Evolutionary conservation across 176 grass and related monocot genomes (phyloP).

Genomic region (Triticum turgidum): DNA sequence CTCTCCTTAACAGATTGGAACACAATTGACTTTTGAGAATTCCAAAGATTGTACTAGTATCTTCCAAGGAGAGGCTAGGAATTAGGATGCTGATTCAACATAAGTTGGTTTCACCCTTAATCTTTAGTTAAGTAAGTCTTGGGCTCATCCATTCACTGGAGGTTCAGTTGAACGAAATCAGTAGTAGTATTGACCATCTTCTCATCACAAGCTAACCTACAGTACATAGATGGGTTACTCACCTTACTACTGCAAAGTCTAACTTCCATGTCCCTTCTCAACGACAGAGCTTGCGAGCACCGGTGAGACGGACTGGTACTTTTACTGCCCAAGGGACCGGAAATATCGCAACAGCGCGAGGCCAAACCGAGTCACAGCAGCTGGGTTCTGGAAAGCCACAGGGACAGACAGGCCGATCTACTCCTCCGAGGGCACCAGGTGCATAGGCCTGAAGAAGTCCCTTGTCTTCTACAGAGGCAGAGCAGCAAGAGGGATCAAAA

Average conservation of each 20-base stretch:
- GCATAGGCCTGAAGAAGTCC: slow-evolving; percentile 98
- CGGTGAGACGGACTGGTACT: slow-evolving; percentile 98
- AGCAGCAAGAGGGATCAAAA: slow-evolving; percentile 88
- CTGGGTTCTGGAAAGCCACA: slow-evolving; percentile 98
- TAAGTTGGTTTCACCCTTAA: neutral
- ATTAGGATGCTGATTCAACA: neutral
- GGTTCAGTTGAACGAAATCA: neutral
- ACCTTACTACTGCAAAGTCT: slow-evolving; percentile 1
- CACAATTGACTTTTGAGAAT: slow-evolving; percentile 12
- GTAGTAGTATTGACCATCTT: neutral
- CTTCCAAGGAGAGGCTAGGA: neutral
- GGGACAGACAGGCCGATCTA: slow-evolving; percentile 97
- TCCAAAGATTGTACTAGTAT: neutral
- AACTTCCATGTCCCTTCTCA: slow-evolving; percentile 21
- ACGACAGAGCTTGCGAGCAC: slow-evolving; percentile 77
- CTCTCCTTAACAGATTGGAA: neutral
- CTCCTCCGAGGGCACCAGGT: slow-evolving; percentile 74
- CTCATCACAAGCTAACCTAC: neutral
- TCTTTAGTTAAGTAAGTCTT: neutral
- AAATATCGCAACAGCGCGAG: slow-evolving; percentile 90
- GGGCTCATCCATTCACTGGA: neutral
- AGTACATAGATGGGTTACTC: neutral
- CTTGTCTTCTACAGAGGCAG: slow-evolving; percentile 98
- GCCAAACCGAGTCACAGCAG: slow-evolving; percentile 85
- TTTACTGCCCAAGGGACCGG: slow-evolving; percentile 90